Conservation (phyloP, 1,139 yeast species). For the Barnettozyma hawaiiensis region DNA sequence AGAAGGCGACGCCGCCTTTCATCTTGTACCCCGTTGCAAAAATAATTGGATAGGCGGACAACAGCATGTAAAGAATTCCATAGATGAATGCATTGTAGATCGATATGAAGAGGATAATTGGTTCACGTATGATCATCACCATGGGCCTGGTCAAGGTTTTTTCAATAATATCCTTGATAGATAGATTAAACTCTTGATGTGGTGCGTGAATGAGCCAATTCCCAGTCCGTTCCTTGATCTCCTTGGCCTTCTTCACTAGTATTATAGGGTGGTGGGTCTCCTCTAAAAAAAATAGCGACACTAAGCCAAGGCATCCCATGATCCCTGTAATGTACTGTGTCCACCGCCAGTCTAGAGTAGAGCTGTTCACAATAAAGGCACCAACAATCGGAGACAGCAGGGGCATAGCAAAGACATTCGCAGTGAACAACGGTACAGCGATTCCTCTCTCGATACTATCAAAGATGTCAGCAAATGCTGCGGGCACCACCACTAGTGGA, state of each 20-base stretch:
- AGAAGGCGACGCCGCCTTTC: conserved; percentile 50
- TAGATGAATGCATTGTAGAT: conserved; percentile 79
- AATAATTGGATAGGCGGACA: conserved; percentile 76
- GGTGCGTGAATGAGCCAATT: conserved; percentile 84
- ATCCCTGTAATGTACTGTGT: conserved; percentile 62
- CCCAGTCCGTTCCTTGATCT: conserved; percentile 51
- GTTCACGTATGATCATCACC: conserved; percentile 63
- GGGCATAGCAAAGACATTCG: conserved; percentile 72
- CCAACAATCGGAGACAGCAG: conserved; percentile 70
- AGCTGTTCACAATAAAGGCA: conserved; percentile 45
- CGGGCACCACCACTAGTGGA: conserved; percentile 78
- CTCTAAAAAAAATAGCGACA: conserved; percentile 39
- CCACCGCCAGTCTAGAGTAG: conserved; percentile 74
- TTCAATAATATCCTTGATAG: conserved; percentile 58
- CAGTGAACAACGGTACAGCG: conserved; percentile 59
- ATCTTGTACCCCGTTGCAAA: conserved; percentile 58
- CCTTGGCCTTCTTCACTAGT: conserved; percentile 55
- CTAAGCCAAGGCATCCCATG: conserved; percentile 42
- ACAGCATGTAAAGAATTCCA: conserved; percentile 71
- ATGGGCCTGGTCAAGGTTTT: conserved; percentile 70
- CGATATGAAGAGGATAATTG: conserved; percentile 62
- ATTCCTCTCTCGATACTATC: conserved; percentile 57
- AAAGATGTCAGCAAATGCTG: conserved; percentile 74
- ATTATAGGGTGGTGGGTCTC: conserved; percentile 63
- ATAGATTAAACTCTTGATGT: conserved; percentile 64